phyloP scores from a whole-genome alignment of 768 basidiomycete genomes.

The Lactifluus subvellereus region DNA sequence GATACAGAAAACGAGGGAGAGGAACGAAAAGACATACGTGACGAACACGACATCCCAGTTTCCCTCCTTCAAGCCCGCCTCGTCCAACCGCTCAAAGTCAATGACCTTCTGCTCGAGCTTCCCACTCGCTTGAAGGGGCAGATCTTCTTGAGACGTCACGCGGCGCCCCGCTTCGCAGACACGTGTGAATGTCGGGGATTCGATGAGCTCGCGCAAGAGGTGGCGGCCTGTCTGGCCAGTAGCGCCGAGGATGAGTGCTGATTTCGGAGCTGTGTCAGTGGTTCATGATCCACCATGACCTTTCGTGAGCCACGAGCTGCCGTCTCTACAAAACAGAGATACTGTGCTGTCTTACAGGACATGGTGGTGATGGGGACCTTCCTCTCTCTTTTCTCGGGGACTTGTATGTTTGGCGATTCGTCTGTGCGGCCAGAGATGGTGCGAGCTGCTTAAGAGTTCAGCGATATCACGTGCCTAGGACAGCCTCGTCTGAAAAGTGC shows the following conservation, averaged over 20 bases:
- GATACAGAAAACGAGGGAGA: background rate
- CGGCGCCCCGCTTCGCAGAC: conserved; percentile 69
- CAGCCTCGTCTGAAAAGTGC: no score
- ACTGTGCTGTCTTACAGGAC: background rate
- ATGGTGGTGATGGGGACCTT: background rate
- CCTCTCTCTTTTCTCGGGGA: no score
- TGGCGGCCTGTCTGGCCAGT: conserved; percentile 65
- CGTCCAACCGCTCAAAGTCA: conserved; percentile 61
- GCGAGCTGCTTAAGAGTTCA: no score
- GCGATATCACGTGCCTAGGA: no score
- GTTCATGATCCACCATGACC: background rate
- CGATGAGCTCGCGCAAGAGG: conserved; percentile 57
- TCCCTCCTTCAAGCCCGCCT: conserved; percentile 44
- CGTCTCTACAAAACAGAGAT: background rate
- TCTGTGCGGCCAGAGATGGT: no score
- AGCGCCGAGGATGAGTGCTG: conserved; percentile 70
- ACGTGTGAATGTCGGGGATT: conserved; percentile 46
- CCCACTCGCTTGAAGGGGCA: conserved; percentile 37
- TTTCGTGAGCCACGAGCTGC: background rate
- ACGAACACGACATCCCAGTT: conserved; percentile 76
- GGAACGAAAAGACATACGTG: conserved; percentile 37
- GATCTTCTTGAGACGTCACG: conserved; percentile 41
- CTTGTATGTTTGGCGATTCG: no score
- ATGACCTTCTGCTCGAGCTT: conserved; percentile 66
- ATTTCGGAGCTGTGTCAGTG: background rate